These are phyloP conservation scores for Colletotrichum cordylinicola DNA, from an alignment of 2,329 filamentous ascomycete genomes.

Conservation along the genomic window DNA sequence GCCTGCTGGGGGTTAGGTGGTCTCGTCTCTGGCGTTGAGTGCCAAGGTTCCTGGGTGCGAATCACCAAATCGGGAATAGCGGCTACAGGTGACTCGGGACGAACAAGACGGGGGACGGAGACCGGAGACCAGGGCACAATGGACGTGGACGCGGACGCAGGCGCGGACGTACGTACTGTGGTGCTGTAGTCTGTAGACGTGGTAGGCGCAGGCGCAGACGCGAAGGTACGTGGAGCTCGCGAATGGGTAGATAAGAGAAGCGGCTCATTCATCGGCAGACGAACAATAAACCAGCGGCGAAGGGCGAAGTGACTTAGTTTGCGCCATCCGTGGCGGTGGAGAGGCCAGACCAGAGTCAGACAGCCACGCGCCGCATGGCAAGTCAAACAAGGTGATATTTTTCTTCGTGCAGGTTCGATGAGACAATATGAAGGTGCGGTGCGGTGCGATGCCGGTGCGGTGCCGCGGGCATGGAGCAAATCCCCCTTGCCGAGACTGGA, in stretches of 20 bases:
- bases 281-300: neutral
- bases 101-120: neutral
- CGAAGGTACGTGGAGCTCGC: neutral
- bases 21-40: neutral
- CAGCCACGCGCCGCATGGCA: neutral
- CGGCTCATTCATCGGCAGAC: neutral
- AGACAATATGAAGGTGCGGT: neutral
- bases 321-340: neutral
- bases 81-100: neutral
- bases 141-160: neutral
- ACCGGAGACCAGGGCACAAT: neutral
- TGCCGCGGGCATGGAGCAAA: neutral
- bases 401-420: neutral
- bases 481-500: neutral
- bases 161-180: neutral
- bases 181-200: neutral
- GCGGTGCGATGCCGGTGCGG: neutral
- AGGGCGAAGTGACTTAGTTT: neutral
- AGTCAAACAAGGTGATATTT: neutral
- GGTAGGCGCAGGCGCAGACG: neutral
- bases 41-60: neutral
- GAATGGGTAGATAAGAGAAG: neutral
- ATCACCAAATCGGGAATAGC: conserved; percentile 2
- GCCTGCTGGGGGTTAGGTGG: neutral
- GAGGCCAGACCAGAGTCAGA: neutral